Evolutionary conservation across 306 rosid genomes (phyloP), one percentile per base, ranked within the genome.

Genomic region (Dryas drummondii): DNA sequence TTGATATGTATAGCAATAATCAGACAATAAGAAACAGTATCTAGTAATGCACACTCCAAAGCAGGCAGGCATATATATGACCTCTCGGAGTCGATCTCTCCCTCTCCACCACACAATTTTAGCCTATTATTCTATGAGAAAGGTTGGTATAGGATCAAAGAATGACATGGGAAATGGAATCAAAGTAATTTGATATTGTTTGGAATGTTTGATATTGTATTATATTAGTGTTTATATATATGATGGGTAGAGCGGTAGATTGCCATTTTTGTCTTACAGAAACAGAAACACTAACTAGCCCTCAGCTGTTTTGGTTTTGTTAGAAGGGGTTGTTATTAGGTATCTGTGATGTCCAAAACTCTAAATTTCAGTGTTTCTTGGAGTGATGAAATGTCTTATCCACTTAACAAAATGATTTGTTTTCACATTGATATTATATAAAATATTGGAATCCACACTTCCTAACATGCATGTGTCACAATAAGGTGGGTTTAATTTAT

Each of bases 311-410:
- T 52, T 79, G 77, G 62, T 66, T 75, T 78, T 71, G 80, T 47
- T 67, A 47, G 49, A 82, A 71, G 73, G 79, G 78, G 76, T 81
- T 82, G 82, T 86, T 82, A 86, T 86, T 86, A 87, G 81, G 22
- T 60, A 5, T 22, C 77, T 84, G 74, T 79, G 84, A 82, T 78
- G 79, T 76, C 85, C 84, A 75, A 87, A 82, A 79, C 63, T 84
- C 80, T 90, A 83, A 89, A 89, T 82, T 91, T 91, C 90, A 87
- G 97, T 79, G 90, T 86, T 89, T 83, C 91, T 91, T 82, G 88
- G 84, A 87, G 83, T 87, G 84, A 86, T 86, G 80, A 78, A 89
- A 79, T 86, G 72, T 89, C 91, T 76, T 86, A 68, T 79, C 87
- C 67, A 42, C 76, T 73, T 86, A 87, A 85, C 85, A 79, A 87